phyloP scores from a whole-genome alignment of 306 rosid species.

The Corylus heterophylla region DNA sequence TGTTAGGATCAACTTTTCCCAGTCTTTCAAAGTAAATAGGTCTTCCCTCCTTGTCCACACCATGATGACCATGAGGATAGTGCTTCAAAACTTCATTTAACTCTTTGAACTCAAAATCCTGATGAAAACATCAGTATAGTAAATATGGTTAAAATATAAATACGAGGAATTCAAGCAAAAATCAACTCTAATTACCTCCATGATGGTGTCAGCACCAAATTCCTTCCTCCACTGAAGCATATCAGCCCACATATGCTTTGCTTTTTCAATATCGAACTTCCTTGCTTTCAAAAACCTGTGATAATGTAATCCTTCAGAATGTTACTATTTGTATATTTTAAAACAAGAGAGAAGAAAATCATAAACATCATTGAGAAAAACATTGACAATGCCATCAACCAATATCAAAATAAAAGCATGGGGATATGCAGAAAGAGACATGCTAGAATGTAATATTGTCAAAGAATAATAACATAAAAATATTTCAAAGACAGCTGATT shows the following conservation, averaged over 20 bases:
- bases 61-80: conserved; percentile 95
- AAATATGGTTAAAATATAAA: conserved; percentile 7
- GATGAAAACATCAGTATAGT: conserved; percentile 28
- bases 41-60: conserved; percentile 97
- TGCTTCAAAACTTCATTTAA: conserved; percentile 64
- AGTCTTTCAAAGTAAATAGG: conserved; percentile 93
- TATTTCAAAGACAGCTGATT: neutral
- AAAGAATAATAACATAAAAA: neutral
- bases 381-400: neutral
- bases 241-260: conserved; percentile 97
- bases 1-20: conserved; percentile 91
- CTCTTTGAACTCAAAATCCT: conserved; percentile 92
- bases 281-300: conserved; percentile 91
- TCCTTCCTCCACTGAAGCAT: conserved; percentile 96
- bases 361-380: neutral
- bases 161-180: conserved; percentile 18
- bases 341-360: neutral
- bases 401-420: neutral
- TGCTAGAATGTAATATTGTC: neutral
- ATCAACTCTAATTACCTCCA: conserved; percentile 47
- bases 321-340: neutral
- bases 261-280: conserved; percentile 82
- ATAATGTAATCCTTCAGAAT: conserved; percentile 15
- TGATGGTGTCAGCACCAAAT: conserved; percentile 71
- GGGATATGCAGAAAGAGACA: neutral